Evolutionary conservation across 2,329 filamentous ascomycete genomes (phyloP).

Genomic region (Talaromyces sp.): DNA sequence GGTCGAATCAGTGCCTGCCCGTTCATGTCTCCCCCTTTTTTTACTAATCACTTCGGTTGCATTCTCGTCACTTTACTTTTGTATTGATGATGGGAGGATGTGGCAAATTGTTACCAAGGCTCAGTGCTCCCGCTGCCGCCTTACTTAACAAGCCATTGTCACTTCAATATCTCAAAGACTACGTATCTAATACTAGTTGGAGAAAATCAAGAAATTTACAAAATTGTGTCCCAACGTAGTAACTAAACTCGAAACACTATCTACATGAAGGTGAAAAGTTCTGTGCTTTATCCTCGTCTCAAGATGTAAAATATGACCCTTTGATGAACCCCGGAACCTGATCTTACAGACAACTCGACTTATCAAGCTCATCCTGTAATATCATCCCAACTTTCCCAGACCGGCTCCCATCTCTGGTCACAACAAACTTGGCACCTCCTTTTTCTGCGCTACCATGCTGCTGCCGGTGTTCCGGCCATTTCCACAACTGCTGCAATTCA

Average conservation of each 20-base stretch:
- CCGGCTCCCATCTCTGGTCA: conserved; percentile 14
- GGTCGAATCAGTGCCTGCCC: conserved; percentile 39
- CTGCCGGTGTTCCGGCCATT: conserved; percentile 30
- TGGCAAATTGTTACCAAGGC: background rate
- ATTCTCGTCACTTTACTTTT: conserved; percentile 4
- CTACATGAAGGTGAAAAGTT: background rate
- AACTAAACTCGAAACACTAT: background rate
- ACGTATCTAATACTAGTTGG: background rate
- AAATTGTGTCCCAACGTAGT: background rate
- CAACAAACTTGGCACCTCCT: background rate
- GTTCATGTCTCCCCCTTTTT: conserved; percentile 17
- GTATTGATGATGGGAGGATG: conserved; percentile 2
- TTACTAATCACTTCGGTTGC: conserved; percentile 16
- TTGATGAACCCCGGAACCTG: no score
- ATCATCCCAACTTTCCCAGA: conserved; percentile 20
- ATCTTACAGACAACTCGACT: conserved; percentile 11
- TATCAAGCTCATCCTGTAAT: conserved; percentile 37
- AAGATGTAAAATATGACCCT: no score
- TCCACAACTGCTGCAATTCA: conserved; percentile 41
- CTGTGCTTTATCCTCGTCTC: background rate
- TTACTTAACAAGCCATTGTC: background rate
- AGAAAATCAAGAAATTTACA: background rate
- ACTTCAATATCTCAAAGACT: background rate
- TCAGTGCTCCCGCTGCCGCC: background rate
- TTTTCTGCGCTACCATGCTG: background rate